Conservation (phyloP, 352 stramenopile genomes). For the Peronospora belbahrii region DNA sequence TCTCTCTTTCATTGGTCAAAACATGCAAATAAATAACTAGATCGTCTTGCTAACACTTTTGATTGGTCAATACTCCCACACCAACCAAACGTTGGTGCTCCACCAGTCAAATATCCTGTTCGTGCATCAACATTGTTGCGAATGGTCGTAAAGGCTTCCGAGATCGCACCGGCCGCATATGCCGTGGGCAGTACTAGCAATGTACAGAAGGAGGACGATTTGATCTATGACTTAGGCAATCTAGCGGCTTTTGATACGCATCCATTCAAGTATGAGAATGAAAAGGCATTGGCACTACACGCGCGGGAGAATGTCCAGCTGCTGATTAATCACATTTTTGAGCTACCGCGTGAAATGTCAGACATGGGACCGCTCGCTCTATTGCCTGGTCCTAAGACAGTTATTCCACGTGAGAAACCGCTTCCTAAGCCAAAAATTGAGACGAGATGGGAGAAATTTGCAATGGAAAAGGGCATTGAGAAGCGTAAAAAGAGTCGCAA, state of each 20-base stretch:
- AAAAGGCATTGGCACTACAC: conserved; percentile 87
- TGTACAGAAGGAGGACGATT: conserved; percentile 76
- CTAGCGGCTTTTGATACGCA: conserved; percentile 86
- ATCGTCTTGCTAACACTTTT: no score
- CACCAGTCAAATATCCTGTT: conserved; percentile 8
- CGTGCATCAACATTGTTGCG: conserved; percentile 12
- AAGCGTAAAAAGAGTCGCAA: conserved; percentile 96
- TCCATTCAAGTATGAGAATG: conserved; percentile 68
- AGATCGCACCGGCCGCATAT: conserved; percentile 75
- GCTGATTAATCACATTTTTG: conserved; percentile 89
- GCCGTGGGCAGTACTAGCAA: conserved; percentile 49
- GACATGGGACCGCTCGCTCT: conserved; percentile 89
- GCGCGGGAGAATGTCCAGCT: conserved; percentile 91
- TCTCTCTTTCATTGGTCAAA: not conserved
- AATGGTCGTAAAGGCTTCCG: conserved; percentile 73
- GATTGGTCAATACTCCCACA: conserved; percentile 14
- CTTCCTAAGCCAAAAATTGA: conserved; percentile 90
- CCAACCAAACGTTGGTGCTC: conserved; percentile 18
- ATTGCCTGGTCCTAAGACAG: conserved; percentile 54
- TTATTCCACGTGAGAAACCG: conserved; percentile 85
- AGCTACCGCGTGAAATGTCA: conserved; percentile 87
- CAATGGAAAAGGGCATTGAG: conserved; percentile 95
- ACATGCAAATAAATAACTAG: no score
- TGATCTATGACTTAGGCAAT: conserved; percentile 87
- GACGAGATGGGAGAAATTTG: conserved; percentile 99